Evolutionary conservation across 2,329 filamentous ascomycete species (phyloP), one percentile per base, ranked within the genome.

Genomic region (Trichoderma arundinaceum): DNA sequence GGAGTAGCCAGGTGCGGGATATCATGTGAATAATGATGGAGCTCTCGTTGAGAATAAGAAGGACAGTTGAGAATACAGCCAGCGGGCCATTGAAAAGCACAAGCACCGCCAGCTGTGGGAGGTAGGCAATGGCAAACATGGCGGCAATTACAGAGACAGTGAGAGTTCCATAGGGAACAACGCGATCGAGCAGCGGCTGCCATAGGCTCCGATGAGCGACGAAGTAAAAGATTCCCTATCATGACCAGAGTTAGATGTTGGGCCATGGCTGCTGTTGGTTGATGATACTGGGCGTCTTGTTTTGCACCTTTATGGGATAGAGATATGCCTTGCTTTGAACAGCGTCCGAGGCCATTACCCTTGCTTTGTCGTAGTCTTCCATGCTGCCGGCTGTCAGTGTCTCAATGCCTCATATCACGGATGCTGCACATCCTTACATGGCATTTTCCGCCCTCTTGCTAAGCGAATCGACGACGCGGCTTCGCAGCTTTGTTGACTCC

Each of bases 41-140:
- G 71, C 84, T 87, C 76, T 89, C 86, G 69, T 81, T 86, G 49
- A 89, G 80, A 2, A 92, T 86, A 19, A 94, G 83, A 8, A 93
- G 78, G 2, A 89, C 81, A 0, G 91, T 90, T 1, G 89, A 89
- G 66, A 92, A 78, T n/a, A 90, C 88, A 4, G 91, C 91, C 4
- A 94, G 79, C 0, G 91, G 94, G 0, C 94, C 94, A 69, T 92
- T 94, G 68, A 96, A 91, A 72, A 97, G 88, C 59, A 92, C 84
- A 51, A 97, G 85, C 13, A 97, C 77, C 0, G 92, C 91, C 28
- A 92, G 86, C 80, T 97, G 94, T 0, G 94, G 94, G 8, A 89
- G 74, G 76, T 97, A 97, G 56, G 93, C 91, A 75, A 97, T 88
- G 71, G 90, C 81, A 78, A 98, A 97, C 92, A 97, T 96, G 76